A percentile compares a stretch with the other conserved stretches of the same genome.
Evolutionary conservation across 2,329 filamentous ascomycete species (phyloP).

Genomic region (Penicillium hordei): DNA sequence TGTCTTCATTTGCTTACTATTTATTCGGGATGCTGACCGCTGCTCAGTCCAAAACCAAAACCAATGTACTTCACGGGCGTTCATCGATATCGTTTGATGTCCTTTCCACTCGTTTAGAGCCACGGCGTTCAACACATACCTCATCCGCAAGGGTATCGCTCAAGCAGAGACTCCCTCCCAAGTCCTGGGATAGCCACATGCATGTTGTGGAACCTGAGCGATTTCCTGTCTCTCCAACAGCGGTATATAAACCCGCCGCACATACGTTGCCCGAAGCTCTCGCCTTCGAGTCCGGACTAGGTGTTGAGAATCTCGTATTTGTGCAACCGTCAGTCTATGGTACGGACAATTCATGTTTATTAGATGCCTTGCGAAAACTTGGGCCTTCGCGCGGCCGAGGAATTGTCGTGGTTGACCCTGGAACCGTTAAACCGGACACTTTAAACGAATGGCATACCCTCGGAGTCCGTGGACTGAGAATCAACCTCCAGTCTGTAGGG

Average conservation of each 20-base stretch:
- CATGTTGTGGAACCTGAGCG: slow-evolving; percentile 58
- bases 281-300: slow-evolving; percentile 52
- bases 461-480: slow-evolving; percentile 59
- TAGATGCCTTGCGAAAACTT: slow-evolving; percentile 54
- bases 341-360: slow-evolving; percentile 59
- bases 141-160: slow-evolving; percentile 12
- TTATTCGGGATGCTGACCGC: slow-evolving; percentile 28
- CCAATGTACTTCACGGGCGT: slow-evolving; percentile 16
- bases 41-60: slow-evolving; percentile 22
- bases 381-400: slow-evolving; percentile 54
- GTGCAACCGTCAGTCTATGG: slow-evolving; percentile 64
- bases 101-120: slow-evolving; percentile 7
- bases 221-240: slow-evolving; percentile 51
- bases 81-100: slow-evolving; percentile 20
- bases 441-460: slow-evolving; percentile 56
- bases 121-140: slow-evolving; percentile 16
- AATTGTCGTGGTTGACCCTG: slow-evolving; percentile 58
- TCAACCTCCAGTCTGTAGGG: slow-evolving; percentile 59
- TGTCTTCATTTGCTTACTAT: background rate
- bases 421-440: slow-evolving; percentile 36
- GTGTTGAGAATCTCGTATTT: slow-evolving; percentile 57
- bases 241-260: slow-evolving; percentile 53
- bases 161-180: slow-evolving; percentile 30
- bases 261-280: slow-evolving; percentile 55
- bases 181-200: slow-evolving; percentile 63